A percentile compares a stretch with the other conserved stretches of the same genome.
These are phyloP conservation scores for Mycena kentingensis DNA, from an alignment of 768 basidiomycete species.

Conservation along the genomic window DNA sequence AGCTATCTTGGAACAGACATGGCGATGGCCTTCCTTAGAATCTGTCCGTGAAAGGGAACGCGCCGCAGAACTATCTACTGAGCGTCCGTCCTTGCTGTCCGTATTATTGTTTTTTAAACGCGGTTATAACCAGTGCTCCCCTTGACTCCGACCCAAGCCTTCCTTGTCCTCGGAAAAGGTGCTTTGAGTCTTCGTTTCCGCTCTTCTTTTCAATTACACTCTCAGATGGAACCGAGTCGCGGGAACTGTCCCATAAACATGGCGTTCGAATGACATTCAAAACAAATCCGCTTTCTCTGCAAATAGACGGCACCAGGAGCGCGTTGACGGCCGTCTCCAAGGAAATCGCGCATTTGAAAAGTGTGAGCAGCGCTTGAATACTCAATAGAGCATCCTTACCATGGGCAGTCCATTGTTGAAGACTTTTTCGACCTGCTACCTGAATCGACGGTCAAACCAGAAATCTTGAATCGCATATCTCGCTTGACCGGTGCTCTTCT, in stretches of 20 bases:
- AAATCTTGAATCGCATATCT: slow-evolving; percentile 66
- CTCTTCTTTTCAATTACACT: slow-evolving; percentile 6
- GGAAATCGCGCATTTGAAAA: slow-evolving; percentile 49
- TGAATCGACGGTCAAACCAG: slow-evolving; percentile 41
- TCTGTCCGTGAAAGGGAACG: slow-evolving; percentile 51
- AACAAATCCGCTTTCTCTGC: slow-evolving; percentile 56
- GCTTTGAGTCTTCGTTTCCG: neutral
- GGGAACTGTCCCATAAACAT: slow-evolving; percentile 59
- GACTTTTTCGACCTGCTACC: slow-evolving; percentile 48
- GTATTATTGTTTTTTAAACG: slow-evolving; percentile 2
- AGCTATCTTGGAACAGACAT: slow-evolving; percentile 62
- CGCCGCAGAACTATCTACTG: slow-evolving; percentile 49
- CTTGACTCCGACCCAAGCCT: slow-evolving; percentile 60
- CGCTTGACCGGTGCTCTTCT: slow-evolving; percentile 65
- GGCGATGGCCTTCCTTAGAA: slow-evolving; percentile 68
- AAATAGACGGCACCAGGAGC: slow-evolving; percentile 58
- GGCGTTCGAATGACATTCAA: slow-evolving; percentile 64
- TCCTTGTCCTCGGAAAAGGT: slow-evolving; percentile 77
- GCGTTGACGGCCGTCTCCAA: slow-evolving; percentile 50
- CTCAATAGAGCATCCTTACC: slow-evolving; percentile 4
- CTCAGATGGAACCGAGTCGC: slow-evolving; percentile 64
- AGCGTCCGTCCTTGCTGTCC: slow-evolving; percentile 44
- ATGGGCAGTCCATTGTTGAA: slow-evolving; percentile 41
- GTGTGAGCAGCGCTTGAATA: slow-evolving; percentile 35
- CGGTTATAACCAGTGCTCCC: slow-evolving; percentile 47